A percentile compares a stretch with the other conserved stretches of the same genome.
Evolutionary conservation across 495 filamentous ascomycete genomes (phyloP).

Genomic region (Cercophora newfieldiana): DNA sequence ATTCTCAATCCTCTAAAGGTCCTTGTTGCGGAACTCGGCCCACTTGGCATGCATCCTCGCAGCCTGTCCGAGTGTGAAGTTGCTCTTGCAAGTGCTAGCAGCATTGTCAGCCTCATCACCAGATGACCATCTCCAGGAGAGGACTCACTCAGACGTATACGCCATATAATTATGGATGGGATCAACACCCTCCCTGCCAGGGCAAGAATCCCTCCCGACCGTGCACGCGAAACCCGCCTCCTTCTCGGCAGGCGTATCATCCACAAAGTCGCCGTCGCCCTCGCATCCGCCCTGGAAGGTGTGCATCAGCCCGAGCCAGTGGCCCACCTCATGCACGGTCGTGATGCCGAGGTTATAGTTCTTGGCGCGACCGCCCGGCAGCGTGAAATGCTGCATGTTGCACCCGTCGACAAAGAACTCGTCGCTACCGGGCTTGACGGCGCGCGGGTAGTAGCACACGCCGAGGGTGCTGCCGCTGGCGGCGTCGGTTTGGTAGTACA

Average conservation of each 20-base stretch:
- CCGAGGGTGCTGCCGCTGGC: neutral
- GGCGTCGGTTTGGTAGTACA: conserved; percentile 1
- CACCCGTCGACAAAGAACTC: conserved; percentile 5
- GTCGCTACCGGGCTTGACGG: neutral
- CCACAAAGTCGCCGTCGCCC: conserved; percentile 1
- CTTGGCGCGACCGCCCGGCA: conserved; percentile 26
- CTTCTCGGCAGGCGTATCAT: neutral
- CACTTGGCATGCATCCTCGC: neutral
- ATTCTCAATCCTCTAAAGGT: neutral
- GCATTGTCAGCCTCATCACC: neutral
- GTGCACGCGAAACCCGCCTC: neutral
- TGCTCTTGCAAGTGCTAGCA: neutral
- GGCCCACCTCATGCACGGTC: conserved; percentile 55
- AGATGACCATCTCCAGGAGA: neutral
- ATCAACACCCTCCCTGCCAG: neutral
- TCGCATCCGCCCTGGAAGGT: conserved; percentile 47
- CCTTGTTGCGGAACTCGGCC: neutral
- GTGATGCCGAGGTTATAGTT: conserved; percentile 45
- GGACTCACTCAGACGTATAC: neutral
- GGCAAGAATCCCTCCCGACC: neutral
- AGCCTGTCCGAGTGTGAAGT: neutral
- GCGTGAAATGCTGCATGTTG: neutral
- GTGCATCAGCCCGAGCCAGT: conserved; percentile 56
- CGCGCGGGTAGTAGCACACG: neutral
- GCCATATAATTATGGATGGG: conserved; percentile 1